Conservation (phyloP, 768 basidiomycete species). For the Hypholoma sublateritium region DNA sequence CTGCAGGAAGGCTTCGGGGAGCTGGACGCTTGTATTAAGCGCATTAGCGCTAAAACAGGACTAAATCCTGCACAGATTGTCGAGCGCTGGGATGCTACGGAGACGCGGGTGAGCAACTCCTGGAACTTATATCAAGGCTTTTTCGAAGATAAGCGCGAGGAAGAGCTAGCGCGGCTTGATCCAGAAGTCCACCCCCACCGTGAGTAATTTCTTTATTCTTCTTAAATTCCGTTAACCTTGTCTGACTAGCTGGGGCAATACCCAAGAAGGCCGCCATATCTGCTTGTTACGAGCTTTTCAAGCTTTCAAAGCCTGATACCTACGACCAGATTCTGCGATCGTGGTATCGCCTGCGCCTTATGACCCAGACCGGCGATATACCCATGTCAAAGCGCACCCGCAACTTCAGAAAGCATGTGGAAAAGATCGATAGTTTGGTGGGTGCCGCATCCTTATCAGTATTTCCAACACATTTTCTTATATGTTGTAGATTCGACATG, state of each 20-base stretch:
- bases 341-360: conserved; percentile 2
- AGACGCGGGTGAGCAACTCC: background rate
- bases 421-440: conserved; percentile 5
- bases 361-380: background rate
- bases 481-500: conserved; percentile 1
- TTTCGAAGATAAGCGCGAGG: background rate
- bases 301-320: background rate
- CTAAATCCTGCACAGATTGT: conserved; percentile 1
- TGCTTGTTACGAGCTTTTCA: background rate
- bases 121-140: conserved; percentile 11
- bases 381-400: background rate
- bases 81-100: conserved; percentile 4
- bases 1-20: background rate
- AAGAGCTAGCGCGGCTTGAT: background rate
- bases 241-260: background rate
- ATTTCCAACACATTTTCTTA: background rate
- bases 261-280: background rate
- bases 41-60: background rate
- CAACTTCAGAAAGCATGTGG: conserved; percentile 2
- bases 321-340: background rate
- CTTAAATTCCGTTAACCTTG: background rate
- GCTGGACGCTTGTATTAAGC: background rate
- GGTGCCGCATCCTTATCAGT: background rate
- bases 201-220: background rate
- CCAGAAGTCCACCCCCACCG: background rate